These are phyloP conservation scores for Umbilicus rupestris DNA, from an alignment of 164 flowering plant genomes.

Conservation along the genomic window DNA sequence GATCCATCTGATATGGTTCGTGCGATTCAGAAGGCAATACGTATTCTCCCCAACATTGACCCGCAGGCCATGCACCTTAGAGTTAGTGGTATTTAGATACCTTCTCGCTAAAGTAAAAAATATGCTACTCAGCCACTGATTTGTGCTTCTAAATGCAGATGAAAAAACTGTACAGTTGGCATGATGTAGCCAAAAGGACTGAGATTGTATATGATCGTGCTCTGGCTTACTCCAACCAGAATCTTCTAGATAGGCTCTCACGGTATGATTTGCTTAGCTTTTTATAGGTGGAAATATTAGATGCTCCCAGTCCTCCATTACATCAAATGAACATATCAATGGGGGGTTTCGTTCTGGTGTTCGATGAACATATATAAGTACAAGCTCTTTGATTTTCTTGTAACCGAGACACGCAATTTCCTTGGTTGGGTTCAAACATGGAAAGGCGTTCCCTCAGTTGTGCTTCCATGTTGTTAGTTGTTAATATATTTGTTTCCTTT, in stretches of 20 bases:
- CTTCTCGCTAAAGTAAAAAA: not conserved
- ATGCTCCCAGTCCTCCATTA: not conserved
- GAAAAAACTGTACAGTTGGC: constrained; percentile 86
- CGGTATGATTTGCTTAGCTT: constrained; percentile 31
- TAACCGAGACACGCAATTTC: not conserved
- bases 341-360: not conserved
- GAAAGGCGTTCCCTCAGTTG: not conserved
- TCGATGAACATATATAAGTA: not conserved
- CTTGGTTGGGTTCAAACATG: not conserved
- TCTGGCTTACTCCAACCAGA: constrained; percentile 52
- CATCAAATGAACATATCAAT: not conserved
- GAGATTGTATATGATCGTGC: constrained; percentile 85
- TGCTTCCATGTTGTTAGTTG: not conserved
- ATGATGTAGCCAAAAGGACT: constrained; percentile 92
- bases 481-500: too few species aligned
- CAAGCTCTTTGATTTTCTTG: not conserved
- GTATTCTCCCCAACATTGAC: constrained; percentile 74
- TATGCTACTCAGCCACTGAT: not conserved
- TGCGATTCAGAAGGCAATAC: constrained; percentile 69
- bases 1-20: constrained; percentile 83
- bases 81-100: constrained; percentile 34
- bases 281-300: not conserved
- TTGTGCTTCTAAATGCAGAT: constrained; percentile 35
- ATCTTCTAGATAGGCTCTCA: constrained; percentile 62
- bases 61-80: constrained; percentile 87